A percentile compares a stretch with the other conserved stretches of the same genome.
phyloP scores from a whole-genome alignment of 306 rosid genomes.

The Myrica gale region DNA sequence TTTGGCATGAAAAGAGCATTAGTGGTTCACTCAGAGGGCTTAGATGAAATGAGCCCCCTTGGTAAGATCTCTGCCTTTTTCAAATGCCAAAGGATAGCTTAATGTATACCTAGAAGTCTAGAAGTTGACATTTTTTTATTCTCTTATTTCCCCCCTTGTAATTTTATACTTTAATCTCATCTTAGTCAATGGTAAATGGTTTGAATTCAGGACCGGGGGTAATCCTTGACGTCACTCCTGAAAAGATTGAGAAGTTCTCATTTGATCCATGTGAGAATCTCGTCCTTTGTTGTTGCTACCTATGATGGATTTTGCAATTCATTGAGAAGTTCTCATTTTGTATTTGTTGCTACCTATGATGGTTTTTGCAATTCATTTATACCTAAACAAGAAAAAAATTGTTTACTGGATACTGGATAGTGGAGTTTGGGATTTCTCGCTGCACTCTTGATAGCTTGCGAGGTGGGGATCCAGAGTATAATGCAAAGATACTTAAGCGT shows the following conservation, averaged over 20 bases:
- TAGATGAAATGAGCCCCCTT: constrained; percentile 97
- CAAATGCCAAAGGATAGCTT: constrained; percentile 5
- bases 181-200: neutral
- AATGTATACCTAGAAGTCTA: constrained; percentile 11
- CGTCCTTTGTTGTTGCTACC: constrained; percentile 13
- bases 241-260: constrained; percentile 62
- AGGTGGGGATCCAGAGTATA: constrained; percentile 83
- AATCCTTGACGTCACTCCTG: constrained; percentile 80
- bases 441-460: constrained; percentile 63
- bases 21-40: constrained; percentile 94
- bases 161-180: neutral
- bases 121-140: neutral
- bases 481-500: constrained; percentile 62
- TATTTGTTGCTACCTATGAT: neutral
- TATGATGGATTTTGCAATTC: neutral
- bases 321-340: constrained; percentile 11
- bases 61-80: constrained; percentile 49
- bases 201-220: constrained; percentile 76
- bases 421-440: constrained; percentile 85
- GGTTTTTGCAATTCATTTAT: neutral
- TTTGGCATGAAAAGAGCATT: constrained; percentile 94
- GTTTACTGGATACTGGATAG: constrained; percentile 37
- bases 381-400: neutral
- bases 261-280: constrained; percentile 84
- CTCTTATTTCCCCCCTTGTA: neutral